These are phyloP conservation scores for Agaricales sp. DNA, from an alignment of 1,284 basidiomycete species.

Conservation along the genomic window DNA sequence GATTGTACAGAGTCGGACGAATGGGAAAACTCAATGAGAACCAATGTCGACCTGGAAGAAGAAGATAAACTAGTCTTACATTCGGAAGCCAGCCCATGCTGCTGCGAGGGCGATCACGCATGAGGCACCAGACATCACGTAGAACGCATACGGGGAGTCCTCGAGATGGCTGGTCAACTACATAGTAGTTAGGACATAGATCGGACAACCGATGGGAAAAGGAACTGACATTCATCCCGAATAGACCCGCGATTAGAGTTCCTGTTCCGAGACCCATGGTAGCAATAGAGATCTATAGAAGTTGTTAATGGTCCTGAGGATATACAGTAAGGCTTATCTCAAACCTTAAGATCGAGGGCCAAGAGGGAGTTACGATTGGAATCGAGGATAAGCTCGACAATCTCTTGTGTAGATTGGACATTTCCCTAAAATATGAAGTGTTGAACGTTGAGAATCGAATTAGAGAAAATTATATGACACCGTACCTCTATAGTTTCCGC, in stretches of 20 bases:
- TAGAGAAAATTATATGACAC: conserved; percentile 6
- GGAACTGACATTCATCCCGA: conserved; percentile 87
- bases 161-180: conserved; percentile 66
- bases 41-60: not conserved
- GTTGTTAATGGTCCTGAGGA: conserved; percentile 6
- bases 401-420: conserved; percentile 94
- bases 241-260: conserved; percentile 85
- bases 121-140: conserved; percentile 46
- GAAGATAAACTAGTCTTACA: conserved; percentile 25
- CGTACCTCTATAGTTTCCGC: conserved; percentile 79
- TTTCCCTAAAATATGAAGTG: conserved; percentile 49
- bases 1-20: too few relatives aligned
- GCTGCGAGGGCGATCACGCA: conserved; percentile 44
- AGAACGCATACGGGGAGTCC: conserved; percentile 58
- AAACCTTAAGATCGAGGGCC: conserved; percentile 79
- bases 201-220: conserved; percentile 7
- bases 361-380: conserved; percentile 91
- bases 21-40: too few relatives aligned
- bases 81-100: conserved; percentile 50
- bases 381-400: conserved; percentile 94
- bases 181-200: conserved; percentile 10
- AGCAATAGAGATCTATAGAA: conserved; percentile 72
- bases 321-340: not conserved
- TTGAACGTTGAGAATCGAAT: conserved; percentile 3
- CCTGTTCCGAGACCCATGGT: conserved; percentile 92